Base-by-base conservation (phyloP, 1,284 basidiomycete species). In the Garcileccinum viscosum region DNA sequence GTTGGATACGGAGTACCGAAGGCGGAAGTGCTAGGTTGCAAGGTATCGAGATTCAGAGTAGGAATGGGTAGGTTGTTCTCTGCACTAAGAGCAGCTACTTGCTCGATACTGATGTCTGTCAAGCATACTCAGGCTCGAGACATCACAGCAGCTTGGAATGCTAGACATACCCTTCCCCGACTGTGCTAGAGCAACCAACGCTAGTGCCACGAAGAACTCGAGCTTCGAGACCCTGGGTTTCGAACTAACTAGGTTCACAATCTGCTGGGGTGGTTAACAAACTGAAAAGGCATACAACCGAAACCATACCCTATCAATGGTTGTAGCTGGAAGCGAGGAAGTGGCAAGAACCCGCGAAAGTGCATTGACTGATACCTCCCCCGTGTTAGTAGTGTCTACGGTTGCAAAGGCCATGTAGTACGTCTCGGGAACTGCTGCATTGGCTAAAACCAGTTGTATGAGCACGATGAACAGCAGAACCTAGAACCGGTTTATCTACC, bases 121-220 rank as follows among this genome's bases (percentile, higher is more conserved):
- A 58, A n/a, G 61, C 63, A 50, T 5, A 44, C 37, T 66, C 40
- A 35, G 32, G n/a, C 65, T 71, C 44, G 37, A 68, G 62, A 66
- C 38, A 35, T 24, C 56, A 60, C 44, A 33, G 69, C n/a, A 58
- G 44, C 22, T 44, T 38, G 69, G 35, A 59, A 71, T 19, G 71
- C 37, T 22, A 35, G 47, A 56, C 64, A 37, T 69, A 93, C 93
- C 93, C 87, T 91, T 91, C 17, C 89, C 91, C 4, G 87, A 83
- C 80, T 96, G 95, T n/a, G 94, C 94, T 27, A 96, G 83, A 7
- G 94, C 94, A 65, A 94, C 93, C 19, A 97, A 85, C 14, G 94
- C 95, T 24, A 97, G 81, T 19, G 95, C 93, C 35, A 95, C 92
- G 79, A 94, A 96, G 82, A 96, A 95, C 77, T 97, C 95, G 67